Evolutionary conservation across 495 filamentous ascomycete species (phyloP), one percentile per base, ranked within the genome.

Genomic region (Tuber indicum): DNA sequence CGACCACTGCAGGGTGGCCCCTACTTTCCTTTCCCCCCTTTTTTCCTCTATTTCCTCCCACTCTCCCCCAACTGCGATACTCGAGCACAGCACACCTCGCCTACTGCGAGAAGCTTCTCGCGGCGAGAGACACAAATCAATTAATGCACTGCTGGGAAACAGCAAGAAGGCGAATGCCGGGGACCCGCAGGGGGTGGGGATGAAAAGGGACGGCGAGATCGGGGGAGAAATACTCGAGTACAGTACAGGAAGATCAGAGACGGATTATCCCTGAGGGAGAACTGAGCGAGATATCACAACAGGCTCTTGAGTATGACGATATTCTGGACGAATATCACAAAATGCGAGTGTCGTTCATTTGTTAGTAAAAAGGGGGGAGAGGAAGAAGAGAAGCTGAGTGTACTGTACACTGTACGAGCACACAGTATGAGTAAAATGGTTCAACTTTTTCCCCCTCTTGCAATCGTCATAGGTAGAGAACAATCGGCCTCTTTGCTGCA

Each of bases 231-330:
- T 36, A 26, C 58, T 43, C 42, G 42, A 43, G 42, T 17, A 58
- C 58, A 36, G 32, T 66, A 58, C 58, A 66, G 58, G 58, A 66
- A 17, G 26, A 66, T 66, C 58, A 32, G 58, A 66, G 58, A 17
- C 14, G 26, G 26, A 36, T 36, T 66, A 66, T 66, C 58, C 58
- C 58, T 32, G 3, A 36, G 26, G 58, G 58, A 66, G 58, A 66
- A 66, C 26, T 66, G 58, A 66, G 58, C 58, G 58, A 66, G 58
- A 36, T 66, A 66, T 66, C 58, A 66, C 58, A 66, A 66, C 14
- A 66, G 58, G 58, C 26, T 26, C 32, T 36, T 19, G 58, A 36
- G n/a, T 36, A 66, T 66, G 26, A 66, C 19, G 26, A 36, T 66
- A 66, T 66, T 17, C 36, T 66, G 26, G 58, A 36, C 0, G 26